Percentiles rank a stretch among this genome's conserved stretches.
These are phyloP conservation scores for Termitomyces sp. DNA, from an alignment of 768 basidiomycete genomes.

Conservation along the genomic window DNA sequence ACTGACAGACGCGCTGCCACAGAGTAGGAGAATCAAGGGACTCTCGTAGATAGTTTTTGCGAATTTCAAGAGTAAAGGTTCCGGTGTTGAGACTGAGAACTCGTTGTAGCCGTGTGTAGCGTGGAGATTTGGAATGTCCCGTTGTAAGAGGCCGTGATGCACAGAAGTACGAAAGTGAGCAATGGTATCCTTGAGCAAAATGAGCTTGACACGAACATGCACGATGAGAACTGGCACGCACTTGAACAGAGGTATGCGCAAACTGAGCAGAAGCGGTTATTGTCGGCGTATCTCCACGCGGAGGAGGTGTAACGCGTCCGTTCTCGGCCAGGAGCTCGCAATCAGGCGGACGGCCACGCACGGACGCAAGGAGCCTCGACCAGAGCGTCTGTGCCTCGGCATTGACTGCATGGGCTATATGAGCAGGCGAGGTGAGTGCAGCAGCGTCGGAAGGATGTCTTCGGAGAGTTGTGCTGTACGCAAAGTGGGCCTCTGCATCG, in stretches of 20 bases:
- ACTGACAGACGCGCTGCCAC: conserved; percentile 86
- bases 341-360: conserved; percentile 31
- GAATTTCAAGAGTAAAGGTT: conserved; percentile 82
- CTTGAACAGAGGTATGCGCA: conserved; percentile 62
- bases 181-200: conserved; percentile 58
- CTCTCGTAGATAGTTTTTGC: conserved; percentile 94
- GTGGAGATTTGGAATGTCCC: conserved; percentile 59
- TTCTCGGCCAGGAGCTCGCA: conserved; percentile 27
- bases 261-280: conserved; percentile 65
- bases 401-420: conserved; percentile 42
- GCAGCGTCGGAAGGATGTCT: conserved; percentile 52
- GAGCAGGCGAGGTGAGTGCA: conserved; percentile 39
- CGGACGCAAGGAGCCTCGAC: conserved; percentile 34
- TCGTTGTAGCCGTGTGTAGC: conserved; percentile 86
- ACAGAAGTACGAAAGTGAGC: conserved; percentile 62
- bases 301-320: conserved; percentile 29
- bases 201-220: background rate
- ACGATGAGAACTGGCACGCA: conserved; percentile 24
- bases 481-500: conserved; percentile 69
- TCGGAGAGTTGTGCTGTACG: conserved; percentile 76
- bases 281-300: conserved; percentile 24
- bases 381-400: conserved; percentile 48
- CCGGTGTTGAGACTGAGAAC: conserved; percentile 80
- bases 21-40: conserved; percentile 84
- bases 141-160: conserved; percentile 53